Evolutionary conservation across 108 stramenopile species (phyloP).

Genomic region (Cylindrotheca fusiformis): DNA sequence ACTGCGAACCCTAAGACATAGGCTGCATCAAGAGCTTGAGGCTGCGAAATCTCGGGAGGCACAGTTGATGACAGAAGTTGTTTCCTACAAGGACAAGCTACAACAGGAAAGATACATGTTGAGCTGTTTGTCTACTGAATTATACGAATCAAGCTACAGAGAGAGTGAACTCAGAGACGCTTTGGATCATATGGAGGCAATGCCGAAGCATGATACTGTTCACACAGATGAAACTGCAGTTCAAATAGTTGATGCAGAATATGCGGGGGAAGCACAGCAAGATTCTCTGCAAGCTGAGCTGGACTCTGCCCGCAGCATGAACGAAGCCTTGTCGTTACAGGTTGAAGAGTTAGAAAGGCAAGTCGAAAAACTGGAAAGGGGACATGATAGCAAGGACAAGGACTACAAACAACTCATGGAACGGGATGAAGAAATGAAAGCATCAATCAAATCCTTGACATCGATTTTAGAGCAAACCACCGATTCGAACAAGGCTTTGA

Average conservation of each 20-base stretch:
- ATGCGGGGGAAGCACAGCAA: not conserved
- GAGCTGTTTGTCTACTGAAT: not conserved
- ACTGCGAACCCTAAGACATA: not conserved
- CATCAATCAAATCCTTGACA: not conserved
- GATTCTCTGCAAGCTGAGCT: not conserved
- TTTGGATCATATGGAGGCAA: not conserved
- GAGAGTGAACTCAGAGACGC: not conserved
- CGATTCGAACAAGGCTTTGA: not conserved
- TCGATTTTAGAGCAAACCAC: not conserved
- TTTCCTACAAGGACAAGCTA: not conserved
- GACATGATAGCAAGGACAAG: not conserved
- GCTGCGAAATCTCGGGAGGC: not conserved
- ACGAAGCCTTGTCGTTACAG: not conserved
- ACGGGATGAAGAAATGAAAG: not conserved
- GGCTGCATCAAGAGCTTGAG: not conserved
- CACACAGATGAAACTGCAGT: constrained; percentile 1
- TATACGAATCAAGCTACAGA: not conserved
- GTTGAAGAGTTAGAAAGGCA: not conserved
- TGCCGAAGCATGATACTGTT: not conserved
- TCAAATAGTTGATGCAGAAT: not conserved
- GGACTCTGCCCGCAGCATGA: not conserved
- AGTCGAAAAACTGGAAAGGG: not conserved
- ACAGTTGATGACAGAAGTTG: not conserved
- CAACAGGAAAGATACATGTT: constrained; percentile 1
- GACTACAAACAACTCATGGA: not conserved